Conservation (phyloP, 495 filamentous ascomycete genomes). For the Hypoxylon perforatum region DNA sequence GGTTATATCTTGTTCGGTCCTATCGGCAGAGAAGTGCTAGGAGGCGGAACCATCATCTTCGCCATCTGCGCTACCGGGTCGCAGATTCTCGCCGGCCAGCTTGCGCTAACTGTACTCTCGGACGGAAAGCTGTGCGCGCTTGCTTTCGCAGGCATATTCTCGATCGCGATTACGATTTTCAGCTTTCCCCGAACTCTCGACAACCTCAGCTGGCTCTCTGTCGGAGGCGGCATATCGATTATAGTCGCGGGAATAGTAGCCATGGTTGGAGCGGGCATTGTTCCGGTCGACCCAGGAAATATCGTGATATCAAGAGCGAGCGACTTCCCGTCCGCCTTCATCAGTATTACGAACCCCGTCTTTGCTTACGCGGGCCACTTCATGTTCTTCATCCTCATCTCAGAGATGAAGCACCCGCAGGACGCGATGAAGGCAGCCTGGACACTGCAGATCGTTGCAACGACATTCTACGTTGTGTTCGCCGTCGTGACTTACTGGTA, state of each 20-base stretch:
- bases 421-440: constrained; percentile 64
- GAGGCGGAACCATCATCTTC: constrained; percentile 67
- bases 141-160: constrained; percentile 66
- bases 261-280: constrained; percentile 62
- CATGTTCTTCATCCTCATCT: constrained; percentile 74
- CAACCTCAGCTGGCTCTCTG: constrained; percentile 66
- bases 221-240: constrained; percentile 64
- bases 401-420: constrained; percentile 69
- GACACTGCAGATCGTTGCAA: constrained; percentile 67
- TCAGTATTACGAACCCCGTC: constrained; percentile 71
- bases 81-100: constrained; percentile 72
- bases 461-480: constrained; percentile 67
- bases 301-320: constrained; percentile 40
- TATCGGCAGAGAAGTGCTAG: constrained; percentile 68
- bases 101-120: constrained; percentile 71
- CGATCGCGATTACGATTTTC: constrained; percentile 63
- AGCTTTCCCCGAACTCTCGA: constrained; percentile 71
- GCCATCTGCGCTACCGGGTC: constrained; percentile 76
- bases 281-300: constrained; percentile 33
- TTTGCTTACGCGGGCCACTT: constrained; percentile 74
- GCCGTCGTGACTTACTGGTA: constrained; percentile 75
- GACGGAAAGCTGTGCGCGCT: constrained; percentile 69
- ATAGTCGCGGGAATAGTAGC: constrained; percentile 68
- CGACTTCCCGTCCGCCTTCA: constrained; percentile 53
- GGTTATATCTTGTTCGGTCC: constrained; percentile 67